These are phyloP conservation scores for Suillus brevipes DNA, from an alignment of 768 basidiomycete genomes.

Conservation along the genomic window DNA sequence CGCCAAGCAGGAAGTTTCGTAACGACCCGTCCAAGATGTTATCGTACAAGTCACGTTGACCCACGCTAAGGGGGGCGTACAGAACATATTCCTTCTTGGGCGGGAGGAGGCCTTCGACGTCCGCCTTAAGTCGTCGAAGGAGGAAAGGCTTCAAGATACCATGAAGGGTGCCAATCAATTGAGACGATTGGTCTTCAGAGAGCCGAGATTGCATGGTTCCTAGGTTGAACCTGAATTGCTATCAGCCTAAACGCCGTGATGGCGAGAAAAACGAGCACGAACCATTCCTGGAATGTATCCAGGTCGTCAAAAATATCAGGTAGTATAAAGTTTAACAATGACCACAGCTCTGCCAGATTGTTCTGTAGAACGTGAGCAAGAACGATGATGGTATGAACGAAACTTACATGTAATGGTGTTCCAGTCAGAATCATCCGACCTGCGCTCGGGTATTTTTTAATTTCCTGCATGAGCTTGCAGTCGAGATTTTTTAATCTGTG, in stretches of 20 bases:
- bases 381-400: neutral
- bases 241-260: neutral
- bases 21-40: slow-evolving; percentile 72
- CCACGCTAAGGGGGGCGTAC: slow-evolving; percentile 82
- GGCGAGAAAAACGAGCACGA: slow-evolving; percentile 16
- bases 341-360: slow-evolving; percentile 93
- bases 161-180: slow-evolving; percentile 79
- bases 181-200: slow-evolving; percentile 55
- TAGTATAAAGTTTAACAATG: slow-evolving; percentile 91
- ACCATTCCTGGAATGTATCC: slow-evolving; percentile 90
- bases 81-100: slow-evolving; percentile 95
- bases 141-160: slow-evolving; percentile 95
- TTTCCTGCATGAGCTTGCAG: slow-evolving; percentile 85
- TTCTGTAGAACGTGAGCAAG: slow-evolving; percentile 55
- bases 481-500: slow-evolving; percentile 95
- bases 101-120: slow-evolving; percentile 77
- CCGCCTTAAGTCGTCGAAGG: slow-evolving; percentile 85
- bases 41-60: slow-evolving; percentile 86
- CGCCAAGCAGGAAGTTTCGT: slow-evolving; percentile 57
- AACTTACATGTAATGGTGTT: slow-evolving; percentile 87
- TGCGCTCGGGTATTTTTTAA: slow-evolving; percentile 82
- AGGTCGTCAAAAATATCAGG: slow-evolving; percentile 92
- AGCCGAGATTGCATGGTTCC: slow-evolving; percentile 60
- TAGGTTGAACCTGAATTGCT: slow-evolving; percentile 61
- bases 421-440: slow-evolving; percentile 94